Percentiles rank a stretch among this genome's conserved stretches.
Conservation (phyloP, 345 rosid species). For the Conringia planisiliqua region DNA sequence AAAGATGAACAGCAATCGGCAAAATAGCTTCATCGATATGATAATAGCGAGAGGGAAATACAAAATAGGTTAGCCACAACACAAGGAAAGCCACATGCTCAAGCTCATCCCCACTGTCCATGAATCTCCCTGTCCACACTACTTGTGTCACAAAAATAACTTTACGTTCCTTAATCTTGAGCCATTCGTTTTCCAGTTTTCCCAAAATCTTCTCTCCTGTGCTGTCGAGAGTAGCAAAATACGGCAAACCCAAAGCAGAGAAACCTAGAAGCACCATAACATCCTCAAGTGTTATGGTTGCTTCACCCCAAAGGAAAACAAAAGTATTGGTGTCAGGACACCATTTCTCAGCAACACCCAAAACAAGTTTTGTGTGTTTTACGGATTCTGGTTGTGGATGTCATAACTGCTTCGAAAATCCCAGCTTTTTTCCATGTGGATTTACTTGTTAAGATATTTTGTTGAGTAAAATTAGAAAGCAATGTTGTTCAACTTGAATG, state of each 20-base stretch:
- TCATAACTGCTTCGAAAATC: constrained; percentile 40
- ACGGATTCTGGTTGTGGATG: constrained; percentile 25
- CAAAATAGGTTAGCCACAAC: constrained; percentile 38
- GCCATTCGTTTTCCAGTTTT: neutral
- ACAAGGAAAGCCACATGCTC: constrained; percentile 48
- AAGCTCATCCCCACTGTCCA: constrained; percentile 27
- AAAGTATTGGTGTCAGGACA: constrained; percentile 44
- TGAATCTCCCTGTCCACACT: constrained; percentile 36
- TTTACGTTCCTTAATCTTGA: neutral
- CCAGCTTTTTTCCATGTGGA: constrained; percentile 45
- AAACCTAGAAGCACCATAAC: constrained; percentile 40
- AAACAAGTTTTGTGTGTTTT: constrained; percentile 26
- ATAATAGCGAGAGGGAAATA: neutral
- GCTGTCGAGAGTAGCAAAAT: constrained; percentile 20
- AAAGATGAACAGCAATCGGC: constrained; percentile 34
- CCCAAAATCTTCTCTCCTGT: neutral
- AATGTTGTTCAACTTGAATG: neutral
- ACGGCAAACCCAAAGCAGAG: constrained; percentile 45
- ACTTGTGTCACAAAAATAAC: neutral
- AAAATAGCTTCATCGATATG: neutral
- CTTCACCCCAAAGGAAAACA: constrained; percentile 57
- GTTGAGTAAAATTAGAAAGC: neutral
- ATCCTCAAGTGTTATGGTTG: constrained; percentile 50
- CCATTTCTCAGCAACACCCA: constrained; percentile 46
- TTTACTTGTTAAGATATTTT: too few relatives aligned